Evolutionary conservation across 306 rosid species (phyloP), one percentile per base, ranked within the genome.

Genomic region (Lathyrus oleraceus): DNA sequence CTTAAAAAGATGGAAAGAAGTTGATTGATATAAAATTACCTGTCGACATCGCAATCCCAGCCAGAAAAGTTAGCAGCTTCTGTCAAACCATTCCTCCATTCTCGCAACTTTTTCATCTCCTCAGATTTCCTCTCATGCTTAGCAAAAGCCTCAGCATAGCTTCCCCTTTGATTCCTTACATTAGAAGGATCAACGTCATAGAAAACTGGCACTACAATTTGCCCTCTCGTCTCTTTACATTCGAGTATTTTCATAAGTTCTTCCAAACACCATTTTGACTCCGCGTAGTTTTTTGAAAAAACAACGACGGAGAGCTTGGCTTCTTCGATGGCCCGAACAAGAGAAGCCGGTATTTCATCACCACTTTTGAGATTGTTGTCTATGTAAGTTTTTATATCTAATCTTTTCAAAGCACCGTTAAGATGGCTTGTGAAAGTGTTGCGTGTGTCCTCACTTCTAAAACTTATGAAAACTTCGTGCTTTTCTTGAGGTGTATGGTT

Each of bases 381-480:
- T 63, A 61, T 20, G 42, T 76, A 81, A 15, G 79, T 77, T 53
- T 5, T 49, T 15, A 81, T 73, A 10, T 73, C 35, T 5, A 62
- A n/a, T 40, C 85, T 73, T 15, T 14, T n/a, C 11, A 81, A 30
- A 39, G 85, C 79, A 63, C 42, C 76, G 35, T 62, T 27, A 7
- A 81, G 76, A 81, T 81, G 85, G 77, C 85, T 73, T 28, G 79
- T 77, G 73, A 81, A 69, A 0, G 49, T 65, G 1, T 67, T 68
- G n/a, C 74, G 61, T 0, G 82, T 73, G 56, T 81, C 82, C 35
- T 81, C 82, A 15, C 76, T 40, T 45, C 76, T 77, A 15, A 73
- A 81, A 43, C 82, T 61, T 3, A 81, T 57, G 65, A 77, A 73
- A 17, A 81, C 79, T 11, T 81, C 85, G 8, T 77, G 76, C 4